These are phyloP conservation scores for Acacia crassicarpa DNA, from an alignment of 306 rosid species.

Conservation along the genomic window DNA sequence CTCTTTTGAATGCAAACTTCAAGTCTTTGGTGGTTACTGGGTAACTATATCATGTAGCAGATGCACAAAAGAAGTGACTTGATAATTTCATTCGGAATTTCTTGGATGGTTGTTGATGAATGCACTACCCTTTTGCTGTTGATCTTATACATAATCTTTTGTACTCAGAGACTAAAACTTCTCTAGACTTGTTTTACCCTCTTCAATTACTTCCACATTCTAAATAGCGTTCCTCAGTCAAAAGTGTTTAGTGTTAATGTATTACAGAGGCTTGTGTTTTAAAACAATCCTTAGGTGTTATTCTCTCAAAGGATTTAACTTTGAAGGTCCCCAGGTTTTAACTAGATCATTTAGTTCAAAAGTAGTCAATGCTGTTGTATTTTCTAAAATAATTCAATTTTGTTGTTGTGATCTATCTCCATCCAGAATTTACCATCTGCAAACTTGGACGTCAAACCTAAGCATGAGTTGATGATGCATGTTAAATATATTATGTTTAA, in stretches of 20 bases:
- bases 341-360: neutral
- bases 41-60: neutral
- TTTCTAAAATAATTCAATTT: neutral
- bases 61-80: neutral
- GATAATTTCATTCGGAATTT: neutral
- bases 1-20: neutral
- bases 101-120: neutral
- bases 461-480: neutral
- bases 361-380: neutral
- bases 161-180: neutral
- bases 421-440: neutral
- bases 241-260: neutral
- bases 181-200: neutral
- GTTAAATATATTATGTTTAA: neutral
- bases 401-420: neutral
- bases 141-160: neutral
- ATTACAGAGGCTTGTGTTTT: neutral
- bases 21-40: neutral
- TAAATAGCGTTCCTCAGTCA: neutral
- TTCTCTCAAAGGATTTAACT: constrained; percentile 1
- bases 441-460: neutral
- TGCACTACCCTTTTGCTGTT: neutral
- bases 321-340: neutral
- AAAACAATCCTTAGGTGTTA: neutral
- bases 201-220: neutral